phyloP scores from a whole-genome alignment of 352 stramenopile species.

The Phytophthora pisi region DNA sequence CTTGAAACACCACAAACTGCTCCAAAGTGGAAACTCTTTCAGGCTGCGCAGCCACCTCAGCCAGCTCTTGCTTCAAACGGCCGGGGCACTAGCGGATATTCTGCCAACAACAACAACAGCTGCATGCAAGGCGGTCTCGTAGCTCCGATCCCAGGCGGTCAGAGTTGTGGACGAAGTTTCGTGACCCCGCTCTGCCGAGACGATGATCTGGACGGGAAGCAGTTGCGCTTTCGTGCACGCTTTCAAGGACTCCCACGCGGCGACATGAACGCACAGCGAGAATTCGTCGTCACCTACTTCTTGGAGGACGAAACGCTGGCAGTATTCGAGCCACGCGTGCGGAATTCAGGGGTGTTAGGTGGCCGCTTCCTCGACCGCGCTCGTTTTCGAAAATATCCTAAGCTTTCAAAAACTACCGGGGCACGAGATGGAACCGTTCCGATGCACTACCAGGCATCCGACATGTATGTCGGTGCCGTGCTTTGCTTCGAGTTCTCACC shows the following conservation, averaged over 20 bases:
- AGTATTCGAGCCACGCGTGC: slow-evolving; percentile 72
- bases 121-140: slow-evolving; percentile 36
- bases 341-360: slow-evolving; percentile 69
- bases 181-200: slow-evolving; percentile 39
- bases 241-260: slow-evolving; percentile 46
- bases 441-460: slow-evolving; percentile 48
- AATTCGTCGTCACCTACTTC: slow-evolving; percentile 85
- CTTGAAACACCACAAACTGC: slow-evolving; percentile 3
- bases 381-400: slow-evolving; percentile 58
- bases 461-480: slow-evolving; percentile 79
- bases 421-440: slow-evolving; percentile 1
- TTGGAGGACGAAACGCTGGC: slow-evolving; percentile 80
- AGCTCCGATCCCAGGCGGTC: slow-evolving; percentile 31
- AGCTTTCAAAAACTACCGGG: neutral
- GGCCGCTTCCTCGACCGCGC: slow-evolving; percentile 82
- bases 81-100: slow-evolving; percentile 33
- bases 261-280: slow-evolving; percentile 52
- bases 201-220: slow-evolving; percentile 62
- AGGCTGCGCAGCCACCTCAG: slow-evolving; percentile 18
- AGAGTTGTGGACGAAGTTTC: slow-evolving; percentile 5
- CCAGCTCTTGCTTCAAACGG: slow-evolving; percentile 18
- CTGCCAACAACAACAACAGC: slow-evolving; percentile 38
- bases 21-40: slow-evolving; percentile 71
- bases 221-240: slow-evolving; percentile 75
- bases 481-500: slow-evolving; percentile 77